Base-by-base conservation (phyloP, 805 yeast species). In the Clavispora carvajalis region DNA sequence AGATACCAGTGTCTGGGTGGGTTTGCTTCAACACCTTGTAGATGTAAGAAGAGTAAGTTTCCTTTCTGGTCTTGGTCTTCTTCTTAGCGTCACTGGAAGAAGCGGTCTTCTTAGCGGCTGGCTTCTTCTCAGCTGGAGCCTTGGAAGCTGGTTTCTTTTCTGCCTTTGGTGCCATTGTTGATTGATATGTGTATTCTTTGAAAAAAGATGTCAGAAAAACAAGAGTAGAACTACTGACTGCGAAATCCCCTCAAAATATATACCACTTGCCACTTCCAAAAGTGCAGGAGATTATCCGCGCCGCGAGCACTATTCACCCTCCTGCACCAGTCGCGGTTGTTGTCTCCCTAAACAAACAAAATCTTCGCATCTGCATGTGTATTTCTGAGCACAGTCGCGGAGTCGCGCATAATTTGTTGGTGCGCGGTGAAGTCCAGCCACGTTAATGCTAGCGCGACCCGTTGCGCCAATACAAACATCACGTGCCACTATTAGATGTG, bases 121-220 rank as follows among this genome's bases (percentile, higher is more conserved):
- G 66, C 58, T 61, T 61, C 63, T 61, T 61, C 53, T 61, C 66
- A 53, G 66, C 66, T 48, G 66, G 66, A 34, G 65, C 65, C 54
- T 61, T 61, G 45, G 66, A 59, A 44, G 66, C 66, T 34, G 66
- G 66, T 56, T 61, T 61, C 65, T 61, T 61, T 53, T 61, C 66
- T 47, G 66, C 66, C 51, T 61, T 60, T 46, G 65, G 65, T 40
- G 66, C 65, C 65, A 60, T 60, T 52, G 46, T 45, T 43, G 33
- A 36, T 41, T 56, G 41, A 31, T 42, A 28, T 42, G 38, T 39
- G 21, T 33, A 28, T 28, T 22, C 22, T 28, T 37, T 31, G 38
- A 42, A 49, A 38, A 41, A 41, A 45, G 51, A 46, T 51, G 48
- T 37, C 23, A 43, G 34, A 41, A 48, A 47, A 44, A 39, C 40